phyloP scores from a whole-genome alignment of 352 stramenopile genomes.

The Globisporangium yorkense region DNA sequence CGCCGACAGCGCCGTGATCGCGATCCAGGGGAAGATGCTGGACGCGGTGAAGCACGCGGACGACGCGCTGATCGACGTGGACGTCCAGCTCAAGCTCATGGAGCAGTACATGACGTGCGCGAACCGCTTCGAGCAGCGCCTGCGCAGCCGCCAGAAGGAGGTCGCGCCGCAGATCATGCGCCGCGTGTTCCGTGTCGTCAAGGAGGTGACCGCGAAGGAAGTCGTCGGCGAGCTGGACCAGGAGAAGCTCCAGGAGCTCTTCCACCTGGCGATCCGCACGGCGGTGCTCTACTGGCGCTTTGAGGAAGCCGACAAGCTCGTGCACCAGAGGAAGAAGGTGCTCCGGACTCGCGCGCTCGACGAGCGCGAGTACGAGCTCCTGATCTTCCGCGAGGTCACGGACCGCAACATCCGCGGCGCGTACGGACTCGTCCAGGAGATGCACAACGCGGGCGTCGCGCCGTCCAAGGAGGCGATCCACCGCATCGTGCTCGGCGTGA shows the following conservation, averaged over 20 bases:
- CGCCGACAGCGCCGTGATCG: slow-evolving; percentile 35
- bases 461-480: slow-evolving; percentile 67
- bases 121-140: slow-evolving; percentile 46
- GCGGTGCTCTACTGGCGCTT: slow-evolving; percentile 53
- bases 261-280: slow-evolving; percentile 50
- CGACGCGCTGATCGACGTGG: slow-evolving; percentile 30
- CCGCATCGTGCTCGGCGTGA: slow-evolving; percentile 52
- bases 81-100: slow-evolving; percentile 55
- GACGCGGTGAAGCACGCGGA: slow-evolving; percentile 18
- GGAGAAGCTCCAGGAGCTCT: slow-evolving; percentile 44
- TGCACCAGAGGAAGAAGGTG: slow-evolving; percentile 48
- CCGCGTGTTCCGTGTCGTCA: slow-evolving; percentile 57
- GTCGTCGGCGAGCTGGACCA: slow-evolving; percentile 13
- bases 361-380: slow-evolving; percentile 50
- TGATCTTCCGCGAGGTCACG: slow-evolving; percentile 60
- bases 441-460: slow-evolving; percentile 71
- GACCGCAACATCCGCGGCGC: slow-evolving; percentile 40
- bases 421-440: slow-evolving; percentile 65
- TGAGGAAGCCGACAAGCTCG: slow-evolving; percentile 43
- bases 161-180: slow-evolving; percentile 56
- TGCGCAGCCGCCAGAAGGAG: slow-evolving; percentile 40
- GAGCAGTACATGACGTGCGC: slow-evolving; percentile 74
- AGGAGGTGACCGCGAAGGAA: slow-evolving; percentile 21
- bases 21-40: slow-evolving; percentile 40
- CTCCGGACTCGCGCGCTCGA: slow-evolving; percentile 21